These are phyloP conservation scores for Xanthoconium separans DNA, from an alignment of 1,284 basidiomycete genomes.

Conservation along the genomic window DNA sequence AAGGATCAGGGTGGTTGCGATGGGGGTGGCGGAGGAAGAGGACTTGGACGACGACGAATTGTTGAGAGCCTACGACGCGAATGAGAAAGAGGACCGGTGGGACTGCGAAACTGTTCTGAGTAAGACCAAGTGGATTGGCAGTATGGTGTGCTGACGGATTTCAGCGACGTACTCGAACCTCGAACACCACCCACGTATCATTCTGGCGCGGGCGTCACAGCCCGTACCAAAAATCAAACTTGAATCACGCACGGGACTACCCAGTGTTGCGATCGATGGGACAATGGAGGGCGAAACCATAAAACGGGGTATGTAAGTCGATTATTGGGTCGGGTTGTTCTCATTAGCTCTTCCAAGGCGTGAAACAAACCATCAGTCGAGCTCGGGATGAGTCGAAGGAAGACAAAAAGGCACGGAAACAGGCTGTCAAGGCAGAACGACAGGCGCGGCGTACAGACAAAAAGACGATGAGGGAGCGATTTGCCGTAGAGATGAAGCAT, in stretches of 20 bases:
- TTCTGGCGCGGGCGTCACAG: constrained; percentile 60
- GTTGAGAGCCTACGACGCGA: constrained; percentile 45
- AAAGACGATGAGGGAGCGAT: constrained; percentile 76
- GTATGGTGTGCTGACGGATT: constrained; percentile 11
- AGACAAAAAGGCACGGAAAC: constrained; percentile 86
- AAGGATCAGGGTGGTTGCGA: constrained; percentile 37
- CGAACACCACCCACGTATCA: constrained; percentile 90
- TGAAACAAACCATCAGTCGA: constrained; percentile 58
- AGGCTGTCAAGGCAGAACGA: constrained; percentile 82
- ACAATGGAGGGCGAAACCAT: constrained; percentile 33
- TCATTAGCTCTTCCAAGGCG: constrained; percentile 28
- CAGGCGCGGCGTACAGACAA: constrained; percentile 78
- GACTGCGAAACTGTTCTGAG: constrained; percentile 94
- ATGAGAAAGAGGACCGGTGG: constrained; percentile 79
- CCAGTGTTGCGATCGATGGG: constrained; percentile 44
- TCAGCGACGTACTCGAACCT: constrained; percentile 92
- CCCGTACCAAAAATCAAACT: constrained; percentile 65
- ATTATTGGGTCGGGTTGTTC: not conserved
- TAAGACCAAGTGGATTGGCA: constrained; percentile 32
- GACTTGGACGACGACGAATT: constrained; percentile 53
- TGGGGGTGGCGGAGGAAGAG: constrained; percentile 36
- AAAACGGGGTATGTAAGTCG: constrained; percentile 25
- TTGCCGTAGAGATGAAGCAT: constrained; percentile 69
- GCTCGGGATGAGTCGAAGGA: constrained; percentile 80
- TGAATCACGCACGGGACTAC: constrained; percentile 76